Evolutionary conservation across 305 asterid genomes (phyloP).

Genomic region (Solanum hybrid): DNA sequence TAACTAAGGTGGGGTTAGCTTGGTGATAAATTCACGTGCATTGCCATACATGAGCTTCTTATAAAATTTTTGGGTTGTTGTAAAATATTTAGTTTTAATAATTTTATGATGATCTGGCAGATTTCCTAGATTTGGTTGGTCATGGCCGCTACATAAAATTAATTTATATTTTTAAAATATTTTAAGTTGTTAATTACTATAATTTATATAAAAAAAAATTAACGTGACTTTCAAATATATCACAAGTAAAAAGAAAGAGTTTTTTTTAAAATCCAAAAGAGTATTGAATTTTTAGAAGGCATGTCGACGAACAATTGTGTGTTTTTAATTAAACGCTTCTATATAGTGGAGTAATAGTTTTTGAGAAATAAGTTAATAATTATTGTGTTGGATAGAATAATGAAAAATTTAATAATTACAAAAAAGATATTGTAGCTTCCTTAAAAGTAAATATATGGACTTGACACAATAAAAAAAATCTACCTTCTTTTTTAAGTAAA

Average conservation of each 20-base stretch:
- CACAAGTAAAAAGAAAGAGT: background rate
- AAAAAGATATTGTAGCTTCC: background rate
- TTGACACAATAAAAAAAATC: background rate
- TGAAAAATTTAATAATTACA: background rate
- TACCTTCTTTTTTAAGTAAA: background rate
- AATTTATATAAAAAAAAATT: too few relatives aligned
- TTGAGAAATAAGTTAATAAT: background rate
- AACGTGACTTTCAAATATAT: background rate
- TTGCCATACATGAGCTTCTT: constrained; percentile 2
- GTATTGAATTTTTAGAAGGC: too few relatives aligned
- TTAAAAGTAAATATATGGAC: background rate
- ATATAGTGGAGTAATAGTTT: background rate
- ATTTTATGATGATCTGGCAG: constrained; percentile 10
- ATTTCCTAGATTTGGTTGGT: constrained; percentile 22
- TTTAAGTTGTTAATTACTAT: too few relatives aligned
- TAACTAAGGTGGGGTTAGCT: background rate
- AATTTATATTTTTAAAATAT: too few relatives aligned
- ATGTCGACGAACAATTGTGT: background rate
- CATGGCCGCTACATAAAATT: background rate
- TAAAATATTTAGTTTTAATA: background rate
- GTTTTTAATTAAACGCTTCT: background rate
- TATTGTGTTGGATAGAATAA: background rate
- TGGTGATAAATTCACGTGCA: constrained; percentile 26
- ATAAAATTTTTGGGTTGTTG: background rate
- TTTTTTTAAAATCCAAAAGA: too few relatives aligned